Evolutionary conservation across 352 stramenopile species (phyloP).

Genomic region (Saprolegnia diclina): DNA sequence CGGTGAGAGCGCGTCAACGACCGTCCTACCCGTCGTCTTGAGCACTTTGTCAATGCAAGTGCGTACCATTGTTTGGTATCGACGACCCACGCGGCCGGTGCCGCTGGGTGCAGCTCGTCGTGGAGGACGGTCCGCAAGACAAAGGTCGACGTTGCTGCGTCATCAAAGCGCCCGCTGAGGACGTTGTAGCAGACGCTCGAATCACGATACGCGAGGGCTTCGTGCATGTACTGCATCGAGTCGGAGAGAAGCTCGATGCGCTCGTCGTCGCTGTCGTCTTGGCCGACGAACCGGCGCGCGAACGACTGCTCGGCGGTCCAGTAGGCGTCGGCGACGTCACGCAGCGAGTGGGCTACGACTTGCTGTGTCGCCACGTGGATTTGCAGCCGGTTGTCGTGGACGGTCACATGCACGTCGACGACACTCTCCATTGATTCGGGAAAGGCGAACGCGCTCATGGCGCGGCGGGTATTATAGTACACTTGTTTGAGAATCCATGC

Average conservation of each 20-base stretch:
- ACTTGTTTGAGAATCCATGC: constrained; percentile 20
- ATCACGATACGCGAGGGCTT: not conserved
- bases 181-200: constrained; percentile 8
- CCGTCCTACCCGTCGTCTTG: not conserved
- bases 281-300: not conserved
- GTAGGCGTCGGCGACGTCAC: not conserved
- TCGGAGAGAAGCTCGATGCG: not conserved
- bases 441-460: constrained; percentile 1
- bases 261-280: not conserved
- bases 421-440: constrained; percentile 13
- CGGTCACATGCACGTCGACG: not conserved
- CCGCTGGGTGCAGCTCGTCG: not conserved
- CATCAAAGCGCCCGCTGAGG: constrained; percentile 1
- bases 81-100: not conserved
- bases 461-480: constrained; percentile 10
- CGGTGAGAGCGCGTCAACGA: not conserved
- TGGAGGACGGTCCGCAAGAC: constrained; percentile 3
- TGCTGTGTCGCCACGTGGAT: constrained; percentile 8
- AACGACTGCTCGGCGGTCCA: constrained; percentile 2
- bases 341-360: not conserved
- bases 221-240: constrained; percentile 2
- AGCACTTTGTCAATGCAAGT: not conserved
- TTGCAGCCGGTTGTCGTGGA: not conserved
- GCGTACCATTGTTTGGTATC: constrained; percentile 7
- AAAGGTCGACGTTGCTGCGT: not conserved